Conservation (phyloP, 495 filamentous ascomycete species). For the Podospora anserina region DNA sequence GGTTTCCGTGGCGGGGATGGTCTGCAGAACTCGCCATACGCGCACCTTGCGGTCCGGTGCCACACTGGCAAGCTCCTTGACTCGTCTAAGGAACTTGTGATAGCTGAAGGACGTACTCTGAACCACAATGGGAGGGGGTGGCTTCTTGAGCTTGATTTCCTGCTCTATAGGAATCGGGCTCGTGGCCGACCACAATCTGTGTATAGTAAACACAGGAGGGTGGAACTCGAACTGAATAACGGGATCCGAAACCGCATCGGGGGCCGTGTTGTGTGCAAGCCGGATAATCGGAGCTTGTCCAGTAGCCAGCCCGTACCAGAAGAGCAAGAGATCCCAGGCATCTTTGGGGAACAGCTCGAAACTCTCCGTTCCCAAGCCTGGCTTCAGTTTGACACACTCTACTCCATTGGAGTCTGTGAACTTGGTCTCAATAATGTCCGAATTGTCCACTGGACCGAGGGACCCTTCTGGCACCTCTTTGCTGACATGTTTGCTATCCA, state of each 20-base stretch:
- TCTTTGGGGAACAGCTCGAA: slow-evolving; percentile 73
- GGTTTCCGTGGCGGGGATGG: slow-evolving; percentile 35
- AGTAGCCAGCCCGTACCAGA: slow-evolving; percentile 74
- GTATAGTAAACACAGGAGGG: slow-evolving; percentile 81
- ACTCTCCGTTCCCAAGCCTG: slow-evolving; percentile 63
- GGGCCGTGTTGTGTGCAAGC: slow-evolving; percentile 70
- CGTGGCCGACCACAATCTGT: slow-evolving; percentile 64
- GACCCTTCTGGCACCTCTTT: slow-evolving; percentile 62
- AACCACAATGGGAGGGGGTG: slow-evolving; percentile 57
- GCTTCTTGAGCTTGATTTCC: slow-evolving; percentile 55
- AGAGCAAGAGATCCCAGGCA: slow-evolving; percentile 76
- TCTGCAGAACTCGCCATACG: slow-evolving; percentile 67
- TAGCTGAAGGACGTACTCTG: slow-evolving; percentile 65
- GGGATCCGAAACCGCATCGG: slow-evolving; percentile 47
- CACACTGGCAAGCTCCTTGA: slow-evolving; percentile 63
- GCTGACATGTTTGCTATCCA: slow-evolving; percentile 50
- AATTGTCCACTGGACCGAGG: slow-evolving; percentile 84
- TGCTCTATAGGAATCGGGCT: slow-evolving; percentile 55
- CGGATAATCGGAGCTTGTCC: slow-evolving; percentile 72
- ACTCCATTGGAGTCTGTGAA: slow-evolving; percentile 46
- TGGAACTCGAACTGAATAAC: slow-evolving; percentile 81
- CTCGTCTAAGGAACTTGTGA: slow-evolving; percentile 68
- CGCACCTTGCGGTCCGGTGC: slow-evolving; percentile 69
- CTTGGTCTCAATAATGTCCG: slow-evolving; percentile 58
- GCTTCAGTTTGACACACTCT: slow-evolving; percentile 72